Evolutionary conservation across 805 yeast genomes (phyloP).

Genomic region (Blastobotrys terrestris): DNA sequence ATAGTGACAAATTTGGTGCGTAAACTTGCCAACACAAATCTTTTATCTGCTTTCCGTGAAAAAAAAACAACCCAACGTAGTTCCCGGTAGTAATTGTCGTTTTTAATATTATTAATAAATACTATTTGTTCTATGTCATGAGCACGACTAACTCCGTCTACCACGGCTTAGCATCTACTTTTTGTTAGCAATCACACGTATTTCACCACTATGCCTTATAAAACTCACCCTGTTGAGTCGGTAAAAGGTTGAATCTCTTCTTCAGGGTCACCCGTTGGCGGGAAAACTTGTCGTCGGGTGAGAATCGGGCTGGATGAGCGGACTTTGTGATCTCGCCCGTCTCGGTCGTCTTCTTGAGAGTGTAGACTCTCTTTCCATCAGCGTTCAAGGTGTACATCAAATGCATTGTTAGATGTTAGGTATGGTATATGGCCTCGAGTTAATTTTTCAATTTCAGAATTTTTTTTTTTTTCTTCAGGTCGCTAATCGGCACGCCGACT

Average conservation of each 20-base stretch:
- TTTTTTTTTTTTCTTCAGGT: slow-evolving; percentile 1
- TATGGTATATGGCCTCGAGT: background rate
- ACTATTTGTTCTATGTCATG: background rate
- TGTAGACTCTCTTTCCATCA: slow-evolving; percentile 94
- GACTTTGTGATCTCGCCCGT: slow-evolving; percentile 94
- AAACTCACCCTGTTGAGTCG: slow-evolving; percentile 56
- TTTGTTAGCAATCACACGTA: background rate
- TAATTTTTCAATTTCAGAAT: background rate
- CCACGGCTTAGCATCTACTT: background rate
- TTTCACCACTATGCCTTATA: background rate
- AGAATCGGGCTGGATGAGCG: slow-evolving; percentile 99
- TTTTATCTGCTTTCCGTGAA: too few relatives aligned
- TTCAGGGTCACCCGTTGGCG: slow-evolving; percentile 97
- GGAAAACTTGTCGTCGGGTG: slow-evolving; percentile 99
- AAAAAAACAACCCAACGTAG: too few relatives aligned
- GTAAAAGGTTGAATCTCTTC: slow-evolving; percentile 85
- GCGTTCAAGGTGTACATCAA: slow-evolving; percentile 94
- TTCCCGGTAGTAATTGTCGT: too few relatives aligned
- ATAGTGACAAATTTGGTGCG: too few relatives aligned
- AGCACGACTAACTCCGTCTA: background rate
- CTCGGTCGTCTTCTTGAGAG: slow-evolving; percentile 74
- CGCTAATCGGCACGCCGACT: background rate
- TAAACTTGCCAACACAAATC: too few relatives aligned
- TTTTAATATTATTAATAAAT: too few relatives aligned
- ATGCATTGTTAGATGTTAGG: slow-evolving; percentile 59